Percentiles rank a stretch among this genome's conserved stretches.
phyloP scores from a whole-genome alignment of 495 filamentous ascomycete species.

The Neurospora sp. region DNA sequence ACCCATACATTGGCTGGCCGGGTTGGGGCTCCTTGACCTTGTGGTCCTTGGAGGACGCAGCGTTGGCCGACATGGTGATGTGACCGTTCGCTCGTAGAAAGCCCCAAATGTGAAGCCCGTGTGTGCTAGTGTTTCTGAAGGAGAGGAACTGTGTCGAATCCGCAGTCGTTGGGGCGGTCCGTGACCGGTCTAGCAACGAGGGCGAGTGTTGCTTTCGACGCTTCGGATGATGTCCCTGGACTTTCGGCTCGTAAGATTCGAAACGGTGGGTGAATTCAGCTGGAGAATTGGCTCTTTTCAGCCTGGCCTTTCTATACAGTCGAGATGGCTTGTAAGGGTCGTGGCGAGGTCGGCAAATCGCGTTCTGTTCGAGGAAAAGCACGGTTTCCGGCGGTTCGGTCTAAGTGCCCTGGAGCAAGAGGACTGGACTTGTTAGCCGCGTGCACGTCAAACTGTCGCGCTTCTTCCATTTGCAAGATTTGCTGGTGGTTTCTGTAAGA shows the following conservation, averaged over 20 bases:
- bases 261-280: not conserved
- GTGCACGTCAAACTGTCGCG: not conserved
- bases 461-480: not conserved
- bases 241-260: not conserved
- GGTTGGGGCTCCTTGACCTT: conserved; percentile 42
- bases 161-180: not conserved
- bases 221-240: not conserved
- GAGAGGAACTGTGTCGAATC: not conserved
- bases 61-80: conserved; percentile 17
- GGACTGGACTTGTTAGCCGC: not conserved
- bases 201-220: not conserved
- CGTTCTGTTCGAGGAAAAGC: not conserved
- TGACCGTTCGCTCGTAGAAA: conserved; percentile 37
- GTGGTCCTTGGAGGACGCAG: conserved; percentile 41
- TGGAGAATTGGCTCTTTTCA: not conserved
- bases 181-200: not conserved
- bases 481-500: not conserved
- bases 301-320: not conserved
- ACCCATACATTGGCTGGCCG: conserved; percentile 43
- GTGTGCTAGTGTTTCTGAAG: not conserved
- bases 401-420: not conserved
- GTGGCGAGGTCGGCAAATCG: not conserved
- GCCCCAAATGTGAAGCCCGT: not conserved
- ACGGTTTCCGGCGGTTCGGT: not conserved
- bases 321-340: not conserved